A percentile compares a stretch with the other conserved stretches of the same genome.
Evolutionary conservation across 2,329 filamentous ascomycete species (phyloP).

Genomic region (Ascochyta pisi): DNA sequence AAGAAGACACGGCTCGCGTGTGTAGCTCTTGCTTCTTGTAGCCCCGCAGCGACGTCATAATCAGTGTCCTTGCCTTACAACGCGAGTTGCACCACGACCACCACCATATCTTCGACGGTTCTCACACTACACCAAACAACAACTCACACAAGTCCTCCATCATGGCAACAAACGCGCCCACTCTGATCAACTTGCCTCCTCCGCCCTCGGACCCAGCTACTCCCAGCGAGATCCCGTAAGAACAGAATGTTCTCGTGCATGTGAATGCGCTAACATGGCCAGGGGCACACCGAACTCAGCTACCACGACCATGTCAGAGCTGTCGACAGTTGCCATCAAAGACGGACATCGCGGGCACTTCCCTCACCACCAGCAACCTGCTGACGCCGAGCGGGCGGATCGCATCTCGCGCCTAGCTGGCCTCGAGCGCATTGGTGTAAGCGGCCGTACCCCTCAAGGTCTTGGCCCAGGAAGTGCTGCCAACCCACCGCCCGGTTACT

Average conservation of each 20-base stretch:
- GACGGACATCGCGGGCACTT: constrained; percentile 89
- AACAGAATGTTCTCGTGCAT: neutral
- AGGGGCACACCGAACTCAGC: constrained; percentile 93
- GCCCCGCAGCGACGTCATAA: constrained; percentile 18
- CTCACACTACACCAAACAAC: neutral
- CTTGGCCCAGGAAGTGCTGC: constrained; percentile 55
- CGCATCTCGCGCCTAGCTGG: constrained; percentile 93
- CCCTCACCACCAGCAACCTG: constrained; percentile 69
- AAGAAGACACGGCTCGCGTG: constrained; percentile 8
- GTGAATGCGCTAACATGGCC: constrained; percentile 1
- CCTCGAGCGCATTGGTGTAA: constrained; percentile 85
- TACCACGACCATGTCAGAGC: constrained; percentile 87
- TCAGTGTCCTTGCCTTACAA: constrained; percentile 12
- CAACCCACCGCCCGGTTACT: constrained; percentile 67
- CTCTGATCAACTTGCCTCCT: constrained; percentile 83
- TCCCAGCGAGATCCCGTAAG: constrained; percentile 88
- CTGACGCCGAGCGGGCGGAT: constrained; percentile 91
- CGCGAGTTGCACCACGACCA: constrained; percentile 3
- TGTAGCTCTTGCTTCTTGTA: constrained; percentile 6
- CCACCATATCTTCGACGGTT: neutral
- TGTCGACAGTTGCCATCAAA: constrained; percentile 95
- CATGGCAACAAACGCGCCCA: constrained; percentile 60
- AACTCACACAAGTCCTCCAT: constrained; percentile 5
- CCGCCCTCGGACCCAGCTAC: constrained; percentile 83
- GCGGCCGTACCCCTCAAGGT: constrained; percentile 61